phyloP scores from a whole-genome alignment of 2,329 filamentous ascomycete genomes.

The Dothideomycetidae sp. region DNA sequence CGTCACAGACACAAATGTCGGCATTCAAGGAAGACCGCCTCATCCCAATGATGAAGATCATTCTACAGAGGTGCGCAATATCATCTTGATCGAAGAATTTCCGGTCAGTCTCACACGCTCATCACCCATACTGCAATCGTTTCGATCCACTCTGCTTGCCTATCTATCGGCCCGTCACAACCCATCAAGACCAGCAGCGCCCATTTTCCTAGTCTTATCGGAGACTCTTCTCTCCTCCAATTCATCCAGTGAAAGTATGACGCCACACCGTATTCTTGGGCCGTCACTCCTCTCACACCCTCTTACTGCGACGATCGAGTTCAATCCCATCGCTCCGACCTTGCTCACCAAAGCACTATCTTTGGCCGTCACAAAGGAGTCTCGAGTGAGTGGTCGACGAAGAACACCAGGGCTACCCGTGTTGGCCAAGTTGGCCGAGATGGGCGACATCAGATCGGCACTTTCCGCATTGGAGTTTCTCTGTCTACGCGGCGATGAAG shows the following conservation, averaged over 20 bases:
- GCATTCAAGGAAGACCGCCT: slow-evolving; percentile 8
- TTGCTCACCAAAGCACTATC: slow-evolving; percentile 75
- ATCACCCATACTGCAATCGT: slow-evolving; percentile 31
- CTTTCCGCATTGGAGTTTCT: slow-evolving; percentile 85
- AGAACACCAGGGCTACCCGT: slow-evolving; percentile 66
- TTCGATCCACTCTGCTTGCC: slow-evolving; percentile 60
- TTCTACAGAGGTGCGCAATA: slow-evolving; percentile 8
- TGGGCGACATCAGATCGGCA: slow-evolving; percentile 87
- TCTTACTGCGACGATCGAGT: slow-evolving; percentile 67
- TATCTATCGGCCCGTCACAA: slow-evolving; percentile 46
- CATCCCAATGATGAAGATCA: slow-evolving; percentile 10
- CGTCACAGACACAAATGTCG: slow-evolving; percentile 13
- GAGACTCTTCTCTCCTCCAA: slow-evolving; percentile 78
- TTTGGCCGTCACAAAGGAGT: slow-evolving; percentile 70
- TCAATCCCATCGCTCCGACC: slow-evolving; percentile 82
- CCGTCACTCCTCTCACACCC: slow-evolving; percentile 74
- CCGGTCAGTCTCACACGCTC: slow-evolving; percentile 34
- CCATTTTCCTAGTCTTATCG: slow-evolving; percentile 79
- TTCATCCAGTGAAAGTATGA: slow-evolving; percentile 78
- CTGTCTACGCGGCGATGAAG: slow-evolving; percentile 66
- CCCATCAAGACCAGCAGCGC: slow-evolving; percentile 24
- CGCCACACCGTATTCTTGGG: slow-evolving; percentile 76
- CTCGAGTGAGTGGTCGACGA: slow-evolving; percentile 58
- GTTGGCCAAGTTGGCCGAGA: slow-evolving; percentile 65
- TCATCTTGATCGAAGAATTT: slow-evolving; percentile 37